These are phyloP conservation scores for Karstenula rhodostoma DNA, from an alignment of 2,329 filamentous ascomycete species.

Conservation along the genomic window DNA sequence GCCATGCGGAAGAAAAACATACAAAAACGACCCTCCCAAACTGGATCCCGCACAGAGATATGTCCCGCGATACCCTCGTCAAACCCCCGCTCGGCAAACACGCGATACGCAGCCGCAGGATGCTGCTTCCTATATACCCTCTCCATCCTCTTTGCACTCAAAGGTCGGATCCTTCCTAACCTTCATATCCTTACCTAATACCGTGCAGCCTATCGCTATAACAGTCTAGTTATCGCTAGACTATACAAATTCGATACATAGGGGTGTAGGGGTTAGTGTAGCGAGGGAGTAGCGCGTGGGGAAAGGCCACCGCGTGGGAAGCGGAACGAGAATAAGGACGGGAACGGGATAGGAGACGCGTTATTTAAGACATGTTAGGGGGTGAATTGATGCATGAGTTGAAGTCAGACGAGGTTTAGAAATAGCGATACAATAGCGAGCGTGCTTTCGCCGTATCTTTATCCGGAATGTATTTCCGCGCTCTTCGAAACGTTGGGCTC, in stretches of 20 bases:
- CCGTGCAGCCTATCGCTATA: conserved; percentile 57
- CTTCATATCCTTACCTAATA: conserved; percentile 55
- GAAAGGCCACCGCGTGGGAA: not conserved
- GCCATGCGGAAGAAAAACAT: conserved; percentile 9
- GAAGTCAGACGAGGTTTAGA: not conserved
- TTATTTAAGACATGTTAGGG: not conserved
- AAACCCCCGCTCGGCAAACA: conserved; percentile 51
- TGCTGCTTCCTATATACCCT: conserved; percentile 56
- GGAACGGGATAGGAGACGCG: not conserved
- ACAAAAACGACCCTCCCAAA: conserved; percentile 45
- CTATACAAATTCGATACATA: conserved; percentile 45
- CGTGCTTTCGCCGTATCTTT: conserved; percentile 11
- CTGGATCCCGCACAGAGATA: conserved; percentile 52
- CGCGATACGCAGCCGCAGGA: conserved; percentile 54
- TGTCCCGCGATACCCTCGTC: conserved; percentile 56
- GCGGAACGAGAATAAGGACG: not conserved
- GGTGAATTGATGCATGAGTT: not conserved
- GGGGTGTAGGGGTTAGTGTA: conserved; percentile 28
- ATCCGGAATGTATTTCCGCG: conserved; percentile 1
- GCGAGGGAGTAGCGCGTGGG: not conserved
- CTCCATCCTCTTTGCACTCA: conserved; percentile 50
- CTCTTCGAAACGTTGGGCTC: not conserved
- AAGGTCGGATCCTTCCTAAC: conserved; percentile 57
- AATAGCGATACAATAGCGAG: not conserved
- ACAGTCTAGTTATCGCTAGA: conserved; percentile 52